Percentiles rank a stretch among this genome's conserved stretches.
Evolutionary conservation across 805 yeast genomes (phyloP).

Genomic region (Candida schatavii): DNA sequence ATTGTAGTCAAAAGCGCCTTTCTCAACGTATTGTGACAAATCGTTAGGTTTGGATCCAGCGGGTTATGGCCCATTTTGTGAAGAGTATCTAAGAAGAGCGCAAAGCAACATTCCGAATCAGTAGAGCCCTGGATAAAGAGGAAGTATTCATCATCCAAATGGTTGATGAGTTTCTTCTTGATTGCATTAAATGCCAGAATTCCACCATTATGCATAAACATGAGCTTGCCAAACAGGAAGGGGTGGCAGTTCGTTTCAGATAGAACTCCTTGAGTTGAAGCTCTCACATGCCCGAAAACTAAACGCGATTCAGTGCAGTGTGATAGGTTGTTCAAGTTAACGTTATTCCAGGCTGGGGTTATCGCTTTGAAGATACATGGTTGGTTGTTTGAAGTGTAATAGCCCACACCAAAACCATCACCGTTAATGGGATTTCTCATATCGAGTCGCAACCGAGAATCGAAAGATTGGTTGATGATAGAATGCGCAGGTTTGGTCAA

Average conservation of each 20-base stretch:
- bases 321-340: constrained; percentile 80
- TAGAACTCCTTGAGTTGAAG: constrained; percentile 91
- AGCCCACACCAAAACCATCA: constrained; percentile 97
- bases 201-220: constrained; percentile 98
- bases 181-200: constrained; percentile 69
- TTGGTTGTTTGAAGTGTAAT: constrained; percentile 59
- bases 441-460: constrained; percentile 82
- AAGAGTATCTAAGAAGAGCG: constrained; percentile 76
- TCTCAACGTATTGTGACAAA: constrained; percentile 52
- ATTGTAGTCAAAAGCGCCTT: constrained; percentile 73
- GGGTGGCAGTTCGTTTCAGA: constrained; percentile 98
- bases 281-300: constrained; percentile 94
- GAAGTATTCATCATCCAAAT: constrained; percentile 78
- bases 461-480: constrained; percentile 93
- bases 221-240: constrained; percentile 76
- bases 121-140: constrained; percentile 87
- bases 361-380: constrained; percentile 95
- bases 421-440: constrained; percentile 93
- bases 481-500: constrained; percentile 96
- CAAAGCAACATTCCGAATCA: constrained; percentile 94
- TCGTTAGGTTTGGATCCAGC: constrained; percentile 35
- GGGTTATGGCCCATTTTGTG: constrained; percentile 78
- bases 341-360: constrained; percentile 98
- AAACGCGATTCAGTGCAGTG: constrained; percentile 81
- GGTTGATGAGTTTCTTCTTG: constrained; percentile 68